Evolutionary conservation across 805 yeast genomes (phyloP).

Genomic region (Yarrowia sp.): DNA sequence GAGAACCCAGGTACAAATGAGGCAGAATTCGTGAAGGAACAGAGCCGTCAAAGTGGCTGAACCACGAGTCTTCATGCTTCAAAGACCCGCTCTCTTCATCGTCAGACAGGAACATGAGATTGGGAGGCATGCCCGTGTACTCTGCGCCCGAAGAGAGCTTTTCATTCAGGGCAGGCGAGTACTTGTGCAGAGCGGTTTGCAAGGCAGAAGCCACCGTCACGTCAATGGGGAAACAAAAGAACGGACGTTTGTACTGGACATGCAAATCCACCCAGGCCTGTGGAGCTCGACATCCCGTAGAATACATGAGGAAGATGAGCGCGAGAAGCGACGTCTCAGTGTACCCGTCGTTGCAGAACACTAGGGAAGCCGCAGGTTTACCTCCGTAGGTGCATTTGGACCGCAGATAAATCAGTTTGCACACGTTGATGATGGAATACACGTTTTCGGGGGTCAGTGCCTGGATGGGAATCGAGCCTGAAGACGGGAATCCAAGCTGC

Average conservation of each 20-base stretch:
- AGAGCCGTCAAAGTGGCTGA: slow-evolving; percentile 60
- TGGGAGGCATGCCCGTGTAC: slow-evolving; percentile 33
- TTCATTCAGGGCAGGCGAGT: slow-evolving; percentile 58
- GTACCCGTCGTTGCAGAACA: slow-evolving; percentile 89
- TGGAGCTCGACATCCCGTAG: slow-evolving; percentile 64
- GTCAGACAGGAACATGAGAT: slow-evolving; percentile 22
- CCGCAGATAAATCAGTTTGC: slow-evolving; percentile 66
- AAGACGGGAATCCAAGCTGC: slow-evolving; percentile 69
- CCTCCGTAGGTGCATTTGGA: slow-evolving; percentile 44
- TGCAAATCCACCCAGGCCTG: slow-evolving; percentile 74
- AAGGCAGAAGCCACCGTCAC: slow-evolving; percentile 66
- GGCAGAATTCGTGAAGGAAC: slow-evolving; percentile 85
- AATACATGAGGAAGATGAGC: slow-evolving; percentile 72
- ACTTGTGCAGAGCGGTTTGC: slow-evolving; percentile 64
- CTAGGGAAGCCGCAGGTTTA: slow-evolving; percentile 53
- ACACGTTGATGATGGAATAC: slow-evolving; percentile 67
- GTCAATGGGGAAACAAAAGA: slow-evolving; percentile 82
- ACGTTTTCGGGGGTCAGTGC: slow-evolving; percentile 69
- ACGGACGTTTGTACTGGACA: slow-evolving; percentile 71
- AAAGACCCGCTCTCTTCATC: not conserved
- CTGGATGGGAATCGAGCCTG: slow-evolving; percentile 82
- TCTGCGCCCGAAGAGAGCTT: slow-evolving; percentile 41
- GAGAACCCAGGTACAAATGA: slow-evolving; percentile 83
- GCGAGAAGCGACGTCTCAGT: slow-evolving; percentile 85
- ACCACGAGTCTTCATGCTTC: slow-evolving; percentile 45